Percentiles rank a stretch among this genome's conserved stretches.
Conservation (phyloP, 768 basidiomycete genomes). For the Coprinopsis sp. region DNA sequence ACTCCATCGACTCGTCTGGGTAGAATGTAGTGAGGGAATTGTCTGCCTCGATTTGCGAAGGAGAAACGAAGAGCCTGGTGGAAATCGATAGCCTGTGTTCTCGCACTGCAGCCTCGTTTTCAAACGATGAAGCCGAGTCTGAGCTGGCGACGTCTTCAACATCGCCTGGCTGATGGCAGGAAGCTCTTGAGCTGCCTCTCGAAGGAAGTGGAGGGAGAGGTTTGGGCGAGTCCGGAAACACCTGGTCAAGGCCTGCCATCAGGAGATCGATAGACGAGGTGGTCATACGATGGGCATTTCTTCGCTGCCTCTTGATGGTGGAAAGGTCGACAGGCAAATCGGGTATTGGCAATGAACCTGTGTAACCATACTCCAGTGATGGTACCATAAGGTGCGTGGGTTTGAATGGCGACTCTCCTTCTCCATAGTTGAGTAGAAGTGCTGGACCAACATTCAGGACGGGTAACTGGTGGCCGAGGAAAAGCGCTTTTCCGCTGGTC, state of each 20-base stretch:
- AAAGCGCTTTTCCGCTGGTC: not conserved
- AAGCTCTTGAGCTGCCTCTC: too few species aligned
- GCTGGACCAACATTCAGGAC: too few species aligned
- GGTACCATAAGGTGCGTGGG: not conserved
- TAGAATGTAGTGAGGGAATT: not conserved
- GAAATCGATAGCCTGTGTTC: too few species aligned
- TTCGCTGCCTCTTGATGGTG: not conserved
- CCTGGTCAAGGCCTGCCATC: slow-evolving; percentile 9
- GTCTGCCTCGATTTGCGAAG: too few species aligned
- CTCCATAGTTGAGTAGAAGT: not conserved
- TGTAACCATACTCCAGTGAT: not conserved
- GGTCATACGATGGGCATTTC: slow-evolving; percentile 5
- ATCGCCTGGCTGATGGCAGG: too few species aligned
- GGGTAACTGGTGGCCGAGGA: too few species aligned
- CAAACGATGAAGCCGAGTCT: too few species aligned
- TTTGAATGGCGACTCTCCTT: not conserved
- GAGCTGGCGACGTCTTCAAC: not conserved
- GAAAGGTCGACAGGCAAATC: not conserved
- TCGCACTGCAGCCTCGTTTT: too few species aligned
- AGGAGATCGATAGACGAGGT: slow-evolving; percentile 10
- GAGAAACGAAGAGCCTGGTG: too few species aligned
- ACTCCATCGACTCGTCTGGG: not conserved
- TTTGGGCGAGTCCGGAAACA: slow-evolving; percentile 2
- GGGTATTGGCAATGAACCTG: not conserved
- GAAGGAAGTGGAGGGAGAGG: not conserved